These are phyloP conservation scores for Seiridium cupressi DNA, from an alignment of 2,329 filamentous ascomycete species.

Conservation along the genomic window DNA sequence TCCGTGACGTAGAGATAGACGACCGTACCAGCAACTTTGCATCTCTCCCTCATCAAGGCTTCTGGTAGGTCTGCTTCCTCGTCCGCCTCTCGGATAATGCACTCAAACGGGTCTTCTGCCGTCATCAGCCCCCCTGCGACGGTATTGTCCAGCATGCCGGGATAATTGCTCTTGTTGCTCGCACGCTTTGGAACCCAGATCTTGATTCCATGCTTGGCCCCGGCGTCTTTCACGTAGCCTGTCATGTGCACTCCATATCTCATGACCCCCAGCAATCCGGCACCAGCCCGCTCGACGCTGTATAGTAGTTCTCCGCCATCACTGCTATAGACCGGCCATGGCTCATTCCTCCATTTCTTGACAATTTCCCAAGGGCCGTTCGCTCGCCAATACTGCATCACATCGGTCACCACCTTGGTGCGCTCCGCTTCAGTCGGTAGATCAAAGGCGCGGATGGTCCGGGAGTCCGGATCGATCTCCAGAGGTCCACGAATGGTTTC, in stretches of 20 bases:
- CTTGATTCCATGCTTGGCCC: constrained; percentile 56
- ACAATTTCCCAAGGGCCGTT: constrained; percentile 72
- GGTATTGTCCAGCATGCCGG: constrained; percentile 91
- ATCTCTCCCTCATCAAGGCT: constrained; percentile 60
- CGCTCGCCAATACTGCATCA: constrained; percentile 67
- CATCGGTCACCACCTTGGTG: constrained; percentile 51
- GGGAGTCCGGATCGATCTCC: constrained; percentile 54
- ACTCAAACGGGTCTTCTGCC: constrained; percentile 77
- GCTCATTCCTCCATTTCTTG: constrained; percentile 75
- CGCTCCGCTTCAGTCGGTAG: constrained; percentile 61
- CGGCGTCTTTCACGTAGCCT: constrained; percentile 58
- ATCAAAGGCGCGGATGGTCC: constrained; percentile 63
- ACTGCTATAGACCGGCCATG: constrained; percentile 73
- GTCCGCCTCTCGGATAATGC: constrained; percentile 78
- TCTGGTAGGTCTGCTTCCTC: constrained; percentile 86
- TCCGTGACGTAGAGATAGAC: constrained; percentile 85
- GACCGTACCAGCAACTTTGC: constrained; percentile 64
- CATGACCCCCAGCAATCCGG: constrained; percentile 71
- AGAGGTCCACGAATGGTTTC: constrained; percentile 55
- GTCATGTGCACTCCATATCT: constrained; percentile 83
- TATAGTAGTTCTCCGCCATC: constrained; percentile 59
- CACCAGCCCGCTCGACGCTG: constrained; percentile 74
- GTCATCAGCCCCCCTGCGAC: constrained; percentile 82
- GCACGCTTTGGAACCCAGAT: constrained; percentile 85
- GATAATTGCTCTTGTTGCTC: constrained; percentile 79